A percentile compares a stretch with the other conserved stretches of the same genome.
Conservation (phyloP, 495 filamentous ascomycete species). For the Xylaria cubensis region DNA sequence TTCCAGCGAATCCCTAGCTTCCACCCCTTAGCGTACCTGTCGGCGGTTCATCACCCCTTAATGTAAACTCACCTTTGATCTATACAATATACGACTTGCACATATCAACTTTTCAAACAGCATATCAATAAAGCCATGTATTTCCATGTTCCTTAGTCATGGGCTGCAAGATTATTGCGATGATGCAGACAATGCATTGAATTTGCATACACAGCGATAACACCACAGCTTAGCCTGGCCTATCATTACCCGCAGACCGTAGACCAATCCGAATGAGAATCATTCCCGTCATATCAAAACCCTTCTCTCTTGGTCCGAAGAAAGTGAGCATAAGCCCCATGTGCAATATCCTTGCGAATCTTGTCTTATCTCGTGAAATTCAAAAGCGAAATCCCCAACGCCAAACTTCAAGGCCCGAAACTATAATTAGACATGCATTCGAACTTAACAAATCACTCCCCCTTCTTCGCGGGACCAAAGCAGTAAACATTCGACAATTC, state of each 20-base stretch:
- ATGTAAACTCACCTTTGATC: neutral
- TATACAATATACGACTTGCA: neutral
- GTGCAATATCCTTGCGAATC: constrained; percentile 1
- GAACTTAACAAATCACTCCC: neutral
- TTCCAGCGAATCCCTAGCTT: constrained; percentile 1
- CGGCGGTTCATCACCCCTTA: neutral
- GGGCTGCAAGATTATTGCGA: neutral
- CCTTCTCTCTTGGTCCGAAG: neutral
- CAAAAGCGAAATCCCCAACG: constrained; percentile 21
- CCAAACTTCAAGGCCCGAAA: constrained; percentile 16
- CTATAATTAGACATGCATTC: constrained; percentile 8
- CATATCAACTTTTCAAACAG: neutral
- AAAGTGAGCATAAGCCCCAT: neutral
- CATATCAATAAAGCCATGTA: neutral
- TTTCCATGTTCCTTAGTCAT: neutral
- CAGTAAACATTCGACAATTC: neutral
- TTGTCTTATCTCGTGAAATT: constrained; percentile 6
- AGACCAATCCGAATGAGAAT: neutral
- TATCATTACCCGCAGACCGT: neutral
- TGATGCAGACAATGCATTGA: neutral
- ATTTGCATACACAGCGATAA: constrained; percentile 5
- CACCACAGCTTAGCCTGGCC: neutral
- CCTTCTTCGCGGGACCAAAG: neutral
- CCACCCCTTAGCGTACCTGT: neutral
- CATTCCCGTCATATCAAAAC: constrained; percentile 7